These are phyloP conservation scores for Zizania latifolia DNA, from an alignment of 176 grass and related monocot genomes.

Conservation along the genomic window DNA sequence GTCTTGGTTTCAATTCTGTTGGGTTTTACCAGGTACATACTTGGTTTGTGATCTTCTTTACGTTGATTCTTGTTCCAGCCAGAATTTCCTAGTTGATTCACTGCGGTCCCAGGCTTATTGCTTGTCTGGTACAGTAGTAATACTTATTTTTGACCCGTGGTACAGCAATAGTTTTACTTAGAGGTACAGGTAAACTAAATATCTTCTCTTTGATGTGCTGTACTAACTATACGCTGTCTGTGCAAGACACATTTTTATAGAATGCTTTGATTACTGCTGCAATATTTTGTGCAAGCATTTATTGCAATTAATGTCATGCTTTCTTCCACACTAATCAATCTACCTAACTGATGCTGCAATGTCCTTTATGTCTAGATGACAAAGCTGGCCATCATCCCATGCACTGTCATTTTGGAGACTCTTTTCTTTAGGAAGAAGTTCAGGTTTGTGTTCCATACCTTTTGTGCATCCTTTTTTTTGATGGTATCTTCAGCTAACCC, in stretches of 20 bases:
- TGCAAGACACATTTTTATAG: slow-evolving; percentile 6
- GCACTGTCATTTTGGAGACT: slow-evolving; percentile 97
- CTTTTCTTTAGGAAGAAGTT: slow-evolving; percentile 98
- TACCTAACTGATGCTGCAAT: slow-evolving; percentile 49
- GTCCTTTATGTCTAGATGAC: slow-evolving; percentile 70
- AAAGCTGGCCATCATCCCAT: slow-evolving; percentile 95
- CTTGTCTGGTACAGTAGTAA: slow-evolving; percentile 17
- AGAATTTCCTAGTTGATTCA: slow-evolving; percentile 22
- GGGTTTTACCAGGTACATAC: slow-evolving; percentile 93
- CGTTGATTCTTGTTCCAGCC: background rate
- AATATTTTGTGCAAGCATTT: slow-evolving; percentile 29
- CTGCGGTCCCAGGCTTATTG: slow-evolving; percentile 1
- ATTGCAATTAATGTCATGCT: slow-evolving; percentile 23
- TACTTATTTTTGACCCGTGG: background rate
- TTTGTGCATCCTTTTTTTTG: slow-evolving; percentile 5
- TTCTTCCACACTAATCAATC: slow-evolving; percentile 43
- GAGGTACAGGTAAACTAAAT: slow-evolving; percentile 16
- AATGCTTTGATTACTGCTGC: slow-evolving; percentile 1
- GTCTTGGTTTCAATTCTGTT: slow-evolving; percentile 99
- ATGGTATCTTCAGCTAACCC: slow-evolving; percentile 21
- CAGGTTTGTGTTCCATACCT: slow-evolving; percentile 54
- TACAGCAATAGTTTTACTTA: slow-evolving; percentile 16
- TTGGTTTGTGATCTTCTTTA: background rate
- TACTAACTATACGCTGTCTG: slow-evolving; percentile 17
- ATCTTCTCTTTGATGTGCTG: slow-evolving; percentile 11